phyloP scores from a whole-genome alignment of 805 yeast genomes.

The Candida namnaoensis region DNA sequence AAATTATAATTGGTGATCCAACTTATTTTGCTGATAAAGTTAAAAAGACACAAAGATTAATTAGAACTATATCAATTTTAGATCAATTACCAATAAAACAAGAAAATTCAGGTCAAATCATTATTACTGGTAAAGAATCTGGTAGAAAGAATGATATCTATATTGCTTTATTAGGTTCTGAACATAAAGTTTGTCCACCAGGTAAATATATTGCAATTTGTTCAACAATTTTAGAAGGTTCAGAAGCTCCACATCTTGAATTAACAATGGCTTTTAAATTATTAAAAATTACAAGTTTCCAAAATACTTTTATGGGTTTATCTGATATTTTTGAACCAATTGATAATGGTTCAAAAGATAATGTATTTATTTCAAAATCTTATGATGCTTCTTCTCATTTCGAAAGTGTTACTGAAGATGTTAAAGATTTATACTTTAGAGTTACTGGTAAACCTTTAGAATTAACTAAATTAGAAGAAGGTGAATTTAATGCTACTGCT shows the following conservation, averaged over 20 bases:
- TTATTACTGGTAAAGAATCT: slow-evolving; percentile 94
- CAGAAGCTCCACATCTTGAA: slow-evolving; percentile 88
- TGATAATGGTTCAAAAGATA: slow-evolving; percentile 73
- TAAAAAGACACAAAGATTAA: slow-evolving; percentile 27
- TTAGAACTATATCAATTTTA: slow-evolving; percentile 63
- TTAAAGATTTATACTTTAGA: slow-evolving; percentile 86
- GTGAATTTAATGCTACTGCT: slow-evolving; percentile 18
- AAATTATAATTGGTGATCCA: slow-evolving; percentile 93
- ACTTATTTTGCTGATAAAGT: slow-evolving; percentile 79
- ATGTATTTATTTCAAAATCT: slow-evolving; percentile 76
- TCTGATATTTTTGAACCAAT: slow-evolving; percentile 85
- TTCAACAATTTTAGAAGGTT: slow-evolving; percentile 91
- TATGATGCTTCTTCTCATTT: slow-evolving; percentile 95
- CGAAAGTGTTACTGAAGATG: slow-evolving; percentile 94
- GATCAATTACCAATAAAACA: slow-evolving; percentile 78
- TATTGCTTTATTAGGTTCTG: slow-evolving; percentile 80
- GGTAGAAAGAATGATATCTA: slow-evolving; percentile 91
- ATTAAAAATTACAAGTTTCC: slow-evolving; percentile 54
- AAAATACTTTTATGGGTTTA: slow-evolving; percentile 74
- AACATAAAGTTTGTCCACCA: slow-evolving; percentile 84
- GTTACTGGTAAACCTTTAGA: slow-evolving; percentile 86
- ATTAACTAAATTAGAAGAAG: slow-evolving; percentile 15
- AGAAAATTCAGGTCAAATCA: slow-evolving; percentile 85
- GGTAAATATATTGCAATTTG: slow-evolving; percentile 90
- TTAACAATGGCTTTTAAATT: slow-evolving; percentile 90